A percentile compares a stretch with the other conserved stretches of the same genome.
phyloP scores from a whole-genome alignment of 164 flowering plant species.

The Aristolochia contorta region DNA sequence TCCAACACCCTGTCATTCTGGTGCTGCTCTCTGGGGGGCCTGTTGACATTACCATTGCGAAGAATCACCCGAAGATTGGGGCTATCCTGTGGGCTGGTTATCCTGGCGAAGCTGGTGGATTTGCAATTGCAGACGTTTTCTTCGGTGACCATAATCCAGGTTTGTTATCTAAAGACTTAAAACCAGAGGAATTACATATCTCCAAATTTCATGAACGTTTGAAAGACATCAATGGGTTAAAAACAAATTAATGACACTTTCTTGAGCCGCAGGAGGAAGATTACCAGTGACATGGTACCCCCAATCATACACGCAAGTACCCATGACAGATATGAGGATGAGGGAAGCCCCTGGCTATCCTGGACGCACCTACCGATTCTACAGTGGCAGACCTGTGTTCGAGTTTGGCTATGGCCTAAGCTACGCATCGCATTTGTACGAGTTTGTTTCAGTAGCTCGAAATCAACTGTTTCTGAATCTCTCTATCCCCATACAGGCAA shows the following conservation, averaged over 20 bases:
- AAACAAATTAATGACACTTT: no score
- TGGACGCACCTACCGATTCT: conserved; percentile 83
- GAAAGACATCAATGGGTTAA: neutral
- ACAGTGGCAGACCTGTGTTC: conserved; percentile 50
- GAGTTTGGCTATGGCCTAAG: conserved; percentile 80
- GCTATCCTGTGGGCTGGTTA: conserved; percentile 88
- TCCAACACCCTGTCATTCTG: conserved; percentile 51
- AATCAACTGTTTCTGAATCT: conserved; percentile 34
- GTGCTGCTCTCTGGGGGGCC: conserved; percentile 72
- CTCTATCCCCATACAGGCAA: conserved; percentile 8
- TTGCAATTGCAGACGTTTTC: conserved; percentile 63
- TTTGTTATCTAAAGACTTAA: conserved; percentile 7
- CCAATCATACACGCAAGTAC: conserved; percentile 44
- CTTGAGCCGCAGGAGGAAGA: conserved; percentile 83
- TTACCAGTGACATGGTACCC: conserved; percentile 91
- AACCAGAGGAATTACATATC: neutral
- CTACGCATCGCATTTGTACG: conserved; percentile 52
- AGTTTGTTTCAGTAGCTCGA: conserved; percentile 26
- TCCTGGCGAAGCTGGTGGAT: conserved; percentile 81
- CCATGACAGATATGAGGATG: conserved; percentile 96
- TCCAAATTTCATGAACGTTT: no score
- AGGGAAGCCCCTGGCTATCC: conserved; percentile 64
- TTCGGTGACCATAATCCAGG: conserved; percentile 90
- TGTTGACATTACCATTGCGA: conserved; percentile 65
- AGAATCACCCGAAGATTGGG: conserved; percentile 39